phyloP scores from a whole-genome alignment of 768 basidiomycete genomes.

The Collybiopsis confluens region DNA sequence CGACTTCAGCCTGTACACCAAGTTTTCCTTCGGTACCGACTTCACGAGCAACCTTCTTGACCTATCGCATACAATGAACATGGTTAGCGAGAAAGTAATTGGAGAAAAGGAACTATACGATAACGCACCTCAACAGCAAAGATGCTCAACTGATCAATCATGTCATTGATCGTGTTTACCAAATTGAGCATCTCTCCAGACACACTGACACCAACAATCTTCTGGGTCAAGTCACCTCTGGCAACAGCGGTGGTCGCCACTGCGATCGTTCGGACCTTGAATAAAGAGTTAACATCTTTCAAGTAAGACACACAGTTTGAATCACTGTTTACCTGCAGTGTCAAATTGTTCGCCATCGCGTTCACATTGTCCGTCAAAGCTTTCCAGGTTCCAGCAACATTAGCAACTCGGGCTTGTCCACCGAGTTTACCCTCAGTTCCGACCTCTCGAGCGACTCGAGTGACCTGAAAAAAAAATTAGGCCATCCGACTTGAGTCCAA shows the following conservation, averaged over 20 bases:
- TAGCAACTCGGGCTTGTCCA: slow-evolving; percentile 89
- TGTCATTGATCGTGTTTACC: slow-evolving; percentile 95
- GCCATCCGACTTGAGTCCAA: not conserved
- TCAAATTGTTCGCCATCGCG: slow-evolving; percentile 92
- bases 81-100: slow-evolving; percentile 31
- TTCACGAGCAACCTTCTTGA: slow-evolving; percentile 95
- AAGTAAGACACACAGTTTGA: not conserved
- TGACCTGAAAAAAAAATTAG: slow-evolving; percentile 30
- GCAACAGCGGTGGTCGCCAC: slow-evolving; percentile 76
- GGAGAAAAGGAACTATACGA: slow-evolving; percentile 10
- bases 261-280: slow-evolving; percentile 11
- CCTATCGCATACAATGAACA: slow-evolving; percentile 55
- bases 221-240: slow-evolving; percentile 87
- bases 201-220: slow-evolving; percentile 88
- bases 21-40: slow-evolving; percentile 99
- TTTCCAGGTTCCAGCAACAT: slow-evolving; percentile 97
- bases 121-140: slow-evolving; percentile 40
- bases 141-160: slow-evolving; percentile 57
- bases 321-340: slow-evolving; percentile 84
- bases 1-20: slow-evolving; percentile 95
- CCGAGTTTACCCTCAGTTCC: slow-evolving; percentile 95
- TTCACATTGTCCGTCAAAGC: slow-evolving; percentile 95
- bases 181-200: slow-evolving; percentile 95
- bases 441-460: slow-evolving; percentile 90
- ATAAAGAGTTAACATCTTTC: not conserved